Conservation (phyloP, 2,329 filamentous ascomycete genomes). For the Lecanicillium sp. region DNA sequence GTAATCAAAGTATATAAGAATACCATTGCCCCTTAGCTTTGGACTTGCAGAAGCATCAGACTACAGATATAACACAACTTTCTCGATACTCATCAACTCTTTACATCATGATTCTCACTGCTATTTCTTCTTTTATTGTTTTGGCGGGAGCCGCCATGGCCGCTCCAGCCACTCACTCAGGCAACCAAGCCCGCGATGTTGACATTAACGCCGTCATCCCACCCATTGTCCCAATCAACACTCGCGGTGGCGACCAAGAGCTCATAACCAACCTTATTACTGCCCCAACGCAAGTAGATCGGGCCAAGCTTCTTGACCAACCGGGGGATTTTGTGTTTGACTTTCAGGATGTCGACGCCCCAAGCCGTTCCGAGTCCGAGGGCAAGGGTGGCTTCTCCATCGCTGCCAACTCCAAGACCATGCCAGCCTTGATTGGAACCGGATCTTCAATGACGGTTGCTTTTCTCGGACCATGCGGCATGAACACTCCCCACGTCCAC, state of each 20-base stretch:
- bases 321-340: slow-evolving; percentile 33
- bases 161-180: slow-evolving; percentile 4
- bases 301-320: slow-evolving; percentile 22
- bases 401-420: slow-evolving; percentile 35
- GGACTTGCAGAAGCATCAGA: neutral
- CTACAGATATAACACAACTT: neutral
- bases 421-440: slow-evolving; percentile 41
- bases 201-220: slow-evolving; percentile 16
- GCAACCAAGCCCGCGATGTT: neutral
- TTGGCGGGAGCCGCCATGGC: slow-evolving; percentile 11
- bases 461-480: slow-evolving; percentile 39
- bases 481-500: slow-evolving; percentile 42
- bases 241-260: slow-evolving; percentile 16
- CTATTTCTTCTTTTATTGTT: slow-evolving; percentile 10
- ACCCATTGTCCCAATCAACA: slow-evolving; percentile 19
- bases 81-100: neutral
- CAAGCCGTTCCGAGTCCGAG: slow-evolving; percentile 10
- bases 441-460: slow-evolving; percentile 38
- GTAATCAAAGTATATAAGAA: too few relatives aligned
- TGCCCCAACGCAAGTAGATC: slow-evolving; percentile 20
- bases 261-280: slow-evolving; percentile 22
- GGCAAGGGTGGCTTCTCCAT: slow-evolving; percentile 29
- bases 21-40: too few relatives aligned
- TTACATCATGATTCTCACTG: slow-evolving; percentile 8
- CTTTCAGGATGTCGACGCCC: slow-evolving; percentile 23